phyloP scores from a whole-genome alignment of 2,329 filamentous ascomycete species.

The Karstenula rhodostoma region DNA sequence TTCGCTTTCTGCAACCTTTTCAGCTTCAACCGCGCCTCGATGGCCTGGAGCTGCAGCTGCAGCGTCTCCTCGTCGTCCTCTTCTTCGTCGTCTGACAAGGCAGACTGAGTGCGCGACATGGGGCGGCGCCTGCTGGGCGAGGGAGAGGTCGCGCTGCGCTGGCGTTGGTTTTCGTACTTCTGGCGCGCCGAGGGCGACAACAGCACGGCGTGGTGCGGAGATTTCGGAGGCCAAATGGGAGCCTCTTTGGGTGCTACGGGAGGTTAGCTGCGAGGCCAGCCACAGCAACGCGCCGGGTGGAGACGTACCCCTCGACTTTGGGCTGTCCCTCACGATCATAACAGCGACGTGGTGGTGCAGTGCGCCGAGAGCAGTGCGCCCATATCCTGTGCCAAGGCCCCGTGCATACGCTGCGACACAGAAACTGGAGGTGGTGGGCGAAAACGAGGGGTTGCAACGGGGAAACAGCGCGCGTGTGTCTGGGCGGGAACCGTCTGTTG shows the following conservation, averaged over 20 bases:
- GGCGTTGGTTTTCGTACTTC: constrained; percentile 70
- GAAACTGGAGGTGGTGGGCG: background rate
- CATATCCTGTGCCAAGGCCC: constrained; percentile 37
- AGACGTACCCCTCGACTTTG: constrained; percentile 51
- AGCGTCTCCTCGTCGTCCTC: constrained; percentile 89
- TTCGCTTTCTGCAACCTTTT: constrained; percentile 78
- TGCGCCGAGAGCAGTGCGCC: constrained; percentile 27
- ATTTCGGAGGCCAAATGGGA: constrained; percentile 68
- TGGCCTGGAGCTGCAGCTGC: constrained; percentile 84
- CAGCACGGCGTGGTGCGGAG: constrained; percentile 68
- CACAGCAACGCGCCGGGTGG: background rate
- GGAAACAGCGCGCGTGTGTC: constrained; percentile 8
- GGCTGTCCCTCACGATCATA: constrained; percentile 59
- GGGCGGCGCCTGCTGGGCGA: constrained; percentile 63
- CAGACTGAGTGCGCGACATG: constrained; percentile 27
- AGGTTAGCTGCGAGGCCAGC: constrained; percentile 23
- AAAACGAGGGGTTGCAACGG: background rate
- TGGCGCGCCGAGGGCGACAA: constrained; percentile 81
- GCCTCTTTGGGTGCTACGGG: constrained; percentile 46
- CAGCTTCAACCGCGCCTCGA: constrained; percentile 85
- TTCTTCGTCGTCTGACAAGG: constrained; percentile 63
- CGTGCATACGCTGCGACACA: constrained; percentile 2
- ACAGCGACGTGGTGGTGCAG: constrained; percentile 31
- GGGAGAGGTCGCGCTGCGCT: constrained; percentile 64
- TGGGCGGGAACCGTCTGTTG: constrained; percentile 19